phyloP scores from a whole-genome alignment of 2,329 filamentous ascomycete genomes.

The Calonectria pseudoreteaudii region DNA sequence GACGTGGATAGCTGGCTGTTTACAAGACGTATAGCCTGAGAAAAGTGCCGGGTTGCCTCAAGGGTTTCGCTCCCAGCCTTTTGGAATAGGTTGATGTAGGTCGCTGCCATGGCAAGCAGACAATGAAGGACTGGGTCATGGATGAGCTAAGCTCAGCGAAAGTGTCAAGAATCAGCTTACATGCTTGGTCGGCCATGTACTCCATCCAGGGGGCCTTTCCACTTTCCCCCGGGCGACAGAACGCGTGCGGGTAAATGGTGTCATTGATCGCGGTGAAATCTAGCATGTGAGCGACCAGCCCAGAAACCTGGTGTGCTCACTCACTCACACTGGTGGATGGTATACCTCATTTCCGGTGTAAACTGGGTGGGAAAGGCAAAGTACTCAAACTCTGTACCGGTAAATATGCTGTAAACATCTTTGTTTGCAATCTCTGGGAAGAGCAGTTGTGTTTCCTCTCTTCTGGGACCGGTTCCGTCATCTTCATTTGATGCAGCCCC shows the following conservation, averaged over 20 bases:
- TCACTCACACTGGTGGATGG: slow-evolving; percentile 35
- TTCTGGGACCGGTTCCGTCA: neutral
- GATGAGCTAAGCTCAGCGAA: neutral
- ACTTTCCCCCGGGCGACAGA: slow-evolving; percentile 30
- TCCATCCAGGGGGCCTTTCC: slow-evolving; percentile 30
- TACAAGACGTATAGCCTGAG: slow-evolving; percentile 32
- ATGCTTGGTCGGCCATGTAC: slow-evolving; percentile 36
- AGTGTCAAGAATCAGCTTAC: neutral
- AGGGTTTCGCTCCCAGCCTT: slow-evolving; percentile 32
- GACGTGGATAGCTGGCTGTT: slow-evolving; percentile 23
- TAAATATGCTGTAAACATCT: slow-evolving; percentile 19
- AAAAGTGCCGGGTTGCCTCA: slow-evolving; percentile 36
- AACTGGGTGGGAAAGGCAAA: slow-evolving; percentile 38
- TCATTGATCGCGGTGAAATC: slow-evolving; percentile 31
- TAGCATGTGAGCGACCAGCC: slow-evolving; percentile 8
- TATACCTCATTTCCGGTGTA: slow-evolving; percentile 34
- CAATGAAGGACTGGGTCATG: slow-evolving; percentile 32
- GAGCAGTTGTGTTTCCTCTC: neutral
- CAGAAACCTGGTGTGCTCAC: too few relatives aligned
- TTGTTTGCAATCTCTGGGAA: slow-evolving; percentile 28
- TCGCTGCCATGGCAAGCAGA: slow-evolving; percentile 36
- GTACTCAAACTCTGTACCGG: slow-evolving; percentile 32
- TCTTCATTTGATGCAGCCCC: neutral
- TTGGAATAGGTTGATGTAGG: slow-evolving; percentile 31
- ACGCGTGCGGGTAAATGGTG: slow-evolving; percentile 30